A percentile compares a stretch with the other conserved stretches of the same genome.
These are phyloP conservation scores for Chlorella sp. DNA, from an alignment of 139 green algal genomes.

Conservation along the genomic window DNA sequence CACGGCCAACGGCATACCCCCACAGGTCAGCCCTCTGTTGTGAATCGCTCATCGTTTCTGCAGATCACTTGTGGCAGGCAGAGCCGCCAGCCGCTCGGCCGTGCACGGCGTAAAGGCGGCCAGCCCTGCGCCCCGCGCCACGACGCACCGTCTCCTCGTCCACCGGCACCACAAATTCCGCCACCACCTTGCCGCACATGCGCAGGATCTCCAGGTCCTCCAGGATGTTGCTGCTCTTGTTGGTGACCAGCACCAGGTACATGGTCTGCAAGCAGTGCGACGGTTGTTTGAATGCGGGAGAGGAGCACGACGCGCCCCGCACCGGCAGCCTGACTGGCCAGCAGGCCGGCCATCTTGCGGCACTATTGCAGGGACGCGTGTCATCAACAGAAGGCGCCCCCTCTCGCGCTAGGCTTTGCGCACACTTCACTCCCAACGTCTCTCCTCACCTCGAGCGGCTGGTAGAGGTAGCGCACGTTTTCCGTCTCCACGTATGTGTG, in stretches of 20 bases:
- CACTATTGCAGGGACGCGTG: too few relatives aligned
- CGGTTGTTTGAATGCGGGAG: too few relatives aligned
- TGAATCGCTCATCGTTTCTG: not conserved
- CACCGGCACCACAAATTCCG: slow-evolving; percentile 76
- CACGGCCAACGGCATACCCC: not conserved
- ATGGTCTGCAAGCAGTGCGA: too few relatives aligned
- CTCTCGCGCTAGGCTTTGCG: too few relatives aligned
- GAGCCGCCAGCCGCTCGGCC: not conserved
- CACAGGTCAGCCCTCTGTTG: not conserved
- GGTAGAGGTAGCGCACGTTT: slow-evolving; percentile 99
- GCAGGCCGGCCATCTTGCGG: too few relatives aligned
- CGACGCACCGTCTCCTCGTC: slow-evolving; percentile 83
- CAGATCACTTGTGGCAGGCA: not conserved
- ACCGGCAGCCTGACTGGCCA: too few relatives aligned
- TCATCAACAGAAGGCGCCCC: not conserved
- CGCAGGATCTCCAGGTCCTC: slow-evolving; percentile 98
- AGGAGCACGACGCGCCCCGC: too few relatives aligned
- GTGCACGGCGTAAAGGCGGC: not conserved
- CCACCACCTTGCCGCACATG: slow-evolving; percentile 94
- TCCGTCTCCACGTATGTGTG: slow-evolving; percentile 99
- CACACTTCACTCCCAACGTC: not conserved
- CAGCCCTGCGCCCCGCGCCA: not conserved
- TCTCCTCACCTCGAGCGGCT: slow-evolving; percentile 90
- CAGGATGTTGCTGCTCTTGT: slow-evolving; percentile 98
- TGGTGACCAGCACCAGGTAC: slow-evolving; percentile 98